Base-by-base conservation (phyloP, 2,329 filamentous ascomycete genomes). In the Phaeosphaeria sp. region DNA sequence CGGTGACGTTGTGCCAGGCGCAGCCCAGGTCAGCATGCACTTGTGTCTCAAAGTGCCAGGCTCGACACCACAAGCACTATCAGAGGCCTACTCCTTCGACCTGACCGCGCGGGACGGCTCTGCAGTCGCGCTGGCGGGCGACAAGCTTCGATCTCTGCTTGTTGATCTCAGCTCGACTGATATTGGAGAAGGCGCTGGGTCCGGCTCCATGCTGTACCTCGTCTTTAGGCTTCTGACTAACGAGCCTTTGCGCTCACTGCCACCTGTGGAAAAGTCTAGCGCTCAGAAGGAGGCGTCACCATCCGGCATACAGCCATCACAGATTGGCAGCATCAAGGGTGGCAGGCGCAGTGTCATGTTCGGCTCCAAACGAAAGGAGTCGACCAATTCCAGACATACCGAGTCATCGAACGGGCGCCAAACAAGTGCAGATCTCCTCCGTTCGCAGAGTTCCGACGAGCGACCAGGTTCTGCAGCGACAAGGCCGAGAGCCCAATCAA, bases 121-220 rank as follows among this genome's bases (percentile, higher is more conserved):
- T 60, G 84, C 87, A 13, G 86, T 85, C 58, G 79, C 91, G 49
- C 79, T 85, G 10, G 85, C 88, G 52, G 86, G 87, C 62, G 84
- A 86, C 21, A 89, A 89, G 71, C 86, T 93, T 72, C 92, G 90
- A 71, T 96, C 93, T 0, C 83, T 99, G 1, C 97, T 98, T 66
- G 89, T 92, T 2, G 93, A 98, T 69, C 81, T 99, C 18, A 92
- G 89, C 41, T 86, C 91, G 0, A 85, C 88, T 49, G 93, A 97
- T 68, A 82, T 89, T 55, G 86, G 86, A n/a, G 84, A 88, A 65
- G 83, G 81, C 11, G 80, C 83, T n/a, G 80, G 89, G 2, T 84
- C 86, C 9, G 90, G 90, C 48, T 86, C 87, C 3, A 90, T 92
- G 51, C 79, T 98, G 20, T 97, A 91, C 73, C 83, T 99, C 1